Base-by-base conservation (phyloP, 2,329 filamentous ascomycete species). In the Xylariaceae sp. region DNA sequence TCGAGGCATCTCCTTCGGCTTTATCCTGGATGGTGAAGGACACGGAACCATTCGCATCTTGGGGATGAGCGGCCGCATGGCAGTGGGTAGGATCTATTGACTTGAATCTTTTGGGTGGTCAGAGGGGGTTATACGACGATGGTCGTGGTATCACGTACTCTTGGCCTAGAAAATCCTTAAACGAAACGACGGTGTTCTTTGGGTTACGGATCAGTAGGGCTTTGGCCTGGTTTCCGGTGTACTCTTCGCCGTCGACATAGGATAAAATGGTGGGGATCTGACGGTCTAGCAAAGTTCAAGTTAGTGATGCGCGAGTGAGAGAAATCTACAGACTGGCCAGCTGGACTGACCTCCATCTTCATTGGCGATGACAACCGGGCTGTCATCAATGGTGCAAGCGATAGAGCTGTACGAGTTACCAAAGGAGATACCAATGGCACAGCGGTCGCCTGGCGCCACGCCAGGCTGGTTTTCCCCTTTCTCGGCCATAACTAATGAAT, bases 361-460 rank as follows among this genome's bases (percentile, higher is more conserved):
- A 71, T 98, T 97, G 62, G 93, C 93, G 71, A 98, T 97, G 51
- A 98, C 91, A 66, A 96, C 89, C 51, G 89, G 85, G 75, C 94
- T 95, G 68, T 94, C 91, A 61, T 97, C 91, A 48, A 84, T 79
- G 35, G 90, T 95, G 65, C 83, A 89, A 57, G 91, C 91, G 70
- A 98, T 96, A 47, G 89, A 96, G 73, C 89, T 94, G 82, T 95
- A 95, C 48, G 89, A 90, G 75, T 97, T 98, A 71, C 93, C 93
- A 75, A 97, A 96, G 54, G 90, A 87, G 64, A 98, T 89, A 65
- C 93, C 93, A 69, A 98, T 97, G 64, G 85, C 88, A 59, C 76
- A 73, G 57, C 80, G 75, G 55, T 82, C 74, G 55, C 67, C 69
- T 38, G 79, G 78, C 67, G 73, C 68, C 47, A 68, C 63, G 60